Base-by-base conservation (phyloP, 1,284 basidiomycete species). In the Puccinia triticina region DNA sequence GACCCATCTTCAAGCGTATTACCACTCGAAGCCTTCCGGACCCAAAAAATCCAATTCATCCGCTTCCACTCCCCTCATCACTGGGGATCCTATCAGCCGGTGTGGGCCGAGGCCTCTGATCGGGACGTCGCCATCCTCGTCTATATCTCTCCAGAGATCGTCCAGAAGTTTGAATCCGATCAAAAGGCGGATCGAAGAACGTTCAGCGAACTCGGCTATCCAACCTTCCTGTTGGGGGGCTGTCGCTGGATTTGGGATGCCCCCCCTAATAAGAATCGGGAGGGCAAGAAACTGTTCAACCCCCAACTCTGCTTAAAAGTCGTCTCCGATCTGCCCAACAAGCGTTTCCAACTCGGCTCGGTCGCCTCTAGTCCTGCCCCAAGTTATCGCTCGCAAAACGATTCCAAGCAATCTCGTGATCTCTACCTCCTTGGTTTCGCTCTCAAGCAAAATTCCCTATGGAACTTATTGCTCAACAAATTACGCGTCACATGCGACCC, bases 71-170 rank as follows among this genome's bases (percentile, higher is more conserved):
- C 79, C 8, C 32, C 67, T 21, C 79, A 82, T 67, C 50, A 7
- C 37, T 74, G 48, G 50, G 79, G 79, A 32, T n/a, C 48, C 10
- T 26, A 43, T 43, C 32, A 57, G 18, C 69, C 77, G 16, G 48
- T 74, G 3, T 82, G 79, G 79, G 79, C 71, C 12, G 79, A 82
- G 40, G 79, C 43, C 1, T 73, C 61, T 18, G 79, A 82, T 55
- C 23, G 71, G 18, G 40, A 73, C 26, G 59, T 74, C 5, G 37
- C 26, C n/a, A 74, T 82, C 7, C 59, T 61, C 2, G 57, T 82
- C 37, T 64, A 82, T 21, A 23, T 82, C 10, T 53, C 57, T 4
- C 16, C 57, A n/a, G 29, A 74, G 43, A 66, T 82, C 14, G 48
- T 82, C 12, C 37, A 59, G 37, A 32, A 10, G 46, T 82, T 82